Evolutionary conservation across 1,284 basidiomycete species (phyloP), one percentile per base, ranked within the genome.

Genomic region (Trametes polyzona): DNA sequence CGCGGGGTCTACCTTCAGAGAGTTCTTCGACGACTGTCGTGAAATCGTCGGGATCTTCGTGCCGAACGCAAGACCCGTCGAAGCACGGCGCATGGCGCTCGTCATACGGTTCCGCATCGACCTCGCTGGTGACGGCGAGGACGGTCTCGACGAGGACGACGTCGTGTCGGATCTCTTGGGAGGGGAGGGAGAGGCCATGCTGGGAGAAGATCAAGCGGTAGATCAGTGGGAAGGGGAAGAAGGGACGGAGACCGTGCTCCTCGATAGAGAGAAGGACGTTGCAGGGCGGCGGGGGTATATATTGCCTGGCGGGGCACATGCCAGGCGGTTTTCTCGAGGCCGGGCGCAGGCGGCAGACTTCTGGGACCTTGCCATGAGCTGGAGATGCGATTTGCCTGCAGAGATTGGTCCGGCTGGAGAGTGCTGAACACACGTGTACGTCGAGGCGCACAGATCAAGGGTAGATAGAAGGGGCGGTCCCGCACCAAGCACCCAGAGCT

Each of bases 81-180:
- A 83, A 19, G 80, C 78, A 29, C 82, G 78, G 16, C 82, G 79
- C 66, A 83, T 73, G 51, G 74, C 74, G 46, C 74, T 75, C 50
- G 79, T 69, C 69, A 76, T 69, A 21, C 74, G 71, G n/a, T 63
- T 64, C 50, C 69, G 67, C 33, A 74, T 59, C 23, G 70, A 71
- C 56, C 61, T 47, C n/a, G 59, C 57, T 16, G 68, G 66, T 12
- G 69, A 66, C 12, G 67, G 61, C 21, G 69, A 49, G 3, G 67
- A 52, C 12, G 58, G 59, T 3, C 58, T 52, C 11, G 52, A 27
- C 19, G 57, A 48, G 35, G 36, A n/a, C 10, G 60, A 51, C 2
- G 55, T 40, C 3, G 61, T 57, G 23, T 65, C 59, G 27, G 61
- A 51, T 17, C 57, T 40, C 41, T 46, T 54, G 21, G 64, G 53